Evolutionary conservation across 2,329 filamentous ascomycete genomes (phyloP), one percentile per base, ranked within the genome.

Genomic region (Xylariaceae sp.): DNA sequence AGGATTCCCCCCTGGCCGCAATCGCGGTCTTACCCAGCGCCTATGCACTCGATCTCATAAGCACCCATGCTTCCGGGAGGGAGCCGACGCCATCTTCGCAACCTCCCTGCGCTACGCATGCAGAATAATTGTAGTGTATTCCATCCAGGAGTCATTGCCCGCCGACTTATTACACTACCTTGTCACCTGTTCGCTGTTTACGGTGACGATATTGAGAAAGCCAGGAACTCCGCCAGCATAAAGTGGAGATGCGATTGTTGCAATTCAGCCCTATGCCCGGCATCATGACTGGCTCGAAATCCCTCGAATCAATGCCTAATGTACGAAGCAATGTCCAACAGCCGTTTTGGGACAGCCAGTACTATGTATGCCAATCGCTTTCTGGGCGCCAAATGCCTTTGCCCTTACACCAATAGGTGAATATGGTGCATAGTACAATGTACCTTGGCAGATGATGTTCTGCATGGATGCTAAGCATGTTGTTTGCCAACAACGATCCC

Each of bases 191-290:
- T 49, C 51, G 13, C 17, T 42, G 34, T 53, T 35, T n/a, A n/a
- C 53, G 23, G 17, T 44, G 23, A 62, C 49, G 47, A 51, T 49
- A 34, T 51, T 10, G 35, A 47, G 35, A 53, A 55, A 23, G 10
- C 13, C 3, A 45, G 37, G 48, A 34, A 51, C 51, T 42, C 45
- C 58, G 58, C 58, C 50, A 55, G 23, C 51, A 5, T 10, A 35
- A 35, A 51, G 51, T 59, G 61, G 56, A 59, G 37, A 58, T 45
- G 5, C 23, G 23, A 30, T 30, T 30, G 23, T 30, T 30, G 37
- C 44, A 23, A 62, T 63, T 63, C 63, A 65, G 63, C 63, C 63
- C 51, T 59, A 58, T 45, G 30, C 37, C 52, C 55, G 63, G 61
- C 59, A 45, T 45, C 42, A 13, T 60, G 61, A 62, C 47, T 42